Evolutionary conservation across 805 yeast genomes (phyloP).

Genomic region (Sugiyamaella valdiviana): DNA sequence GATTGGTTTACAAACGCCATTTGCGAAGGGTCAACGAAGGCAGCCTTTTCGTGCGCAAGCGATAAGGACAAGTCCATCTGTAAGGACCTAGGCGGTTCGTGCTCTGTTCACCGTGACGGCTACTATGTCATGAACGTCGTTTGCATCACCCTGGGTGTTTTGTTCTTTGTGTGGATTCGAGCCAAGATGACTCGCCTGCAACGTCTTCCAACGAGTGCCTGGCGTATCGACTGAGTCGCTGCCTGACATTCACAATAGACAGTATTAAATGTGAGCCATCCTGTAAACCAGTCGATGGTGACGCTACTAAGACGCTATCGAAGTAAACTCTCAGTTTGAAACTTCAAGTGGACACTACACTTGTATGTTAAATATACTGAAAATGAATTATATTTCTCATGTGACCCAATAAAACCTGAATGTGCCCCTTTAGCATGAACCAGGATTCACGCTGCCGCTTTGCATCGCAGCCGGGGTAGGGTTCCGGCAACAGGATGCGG

Average conservation of each 20-base stretch:
- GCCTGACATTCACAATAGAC: not conserved
- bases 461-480: no score
- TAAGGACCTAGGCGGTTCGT: conserved; percentile 47
- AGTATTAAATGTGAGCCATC: not conserved
- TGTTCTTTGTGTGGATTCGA: conserved; percentile 63
- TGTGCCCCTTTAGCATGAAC: no score
- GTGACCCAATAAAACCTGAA: no score
- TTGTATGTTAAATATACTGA: no score
- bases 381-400: no score
- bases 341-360: no score
- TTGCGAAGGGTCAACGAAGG: conserved; percentile 38
- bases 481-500: no score
- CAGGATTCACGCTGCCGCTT: no score
- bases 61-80: conserved; percentile 47
- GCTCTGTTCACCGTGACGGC: conserved; percentile 62
- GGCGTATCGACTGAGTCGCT: conserved; percentile 49
- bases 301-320: no score
- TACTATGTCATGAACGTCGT: conserved; percentile 70
- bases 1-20: conserved; percentile 66
- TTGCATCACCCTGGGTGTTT: conserved; percentile 61
- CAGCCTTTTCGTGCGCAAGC: conserved; percentile 31
- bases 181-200: conserved; percentile 60
- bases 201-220: conserved; percentile 61
- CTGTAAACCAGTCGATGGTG: no score
- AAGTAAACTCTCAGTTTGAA: no score